Conservation (phyloP, 2,329 filamentous ascomycete genomes). For the Fusarium sororula region DNA sequence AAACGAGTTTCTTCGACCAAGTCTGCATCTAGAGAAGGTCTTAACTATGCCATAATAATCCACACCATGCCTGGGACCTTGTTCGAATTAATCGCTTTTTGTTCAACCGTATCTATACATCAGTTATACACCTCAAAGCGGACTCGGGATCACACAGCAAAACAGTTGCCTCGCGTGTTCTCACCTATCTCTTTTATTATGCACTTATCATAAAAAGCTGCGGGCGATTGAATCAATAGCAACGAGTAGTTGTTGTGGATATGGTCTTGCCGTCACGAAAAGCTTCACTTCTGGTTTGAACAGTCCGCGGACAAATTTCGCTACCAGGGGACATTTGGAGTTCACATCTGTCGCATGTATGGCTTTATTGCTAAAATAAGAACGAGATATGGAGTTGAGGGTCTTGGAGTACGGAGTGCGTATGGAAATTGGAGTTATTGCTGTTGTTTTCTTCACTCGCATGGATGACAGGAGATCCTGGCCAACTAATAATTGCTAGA, state of each 20-base stretch:
- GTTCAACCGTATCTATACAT: not conserved
- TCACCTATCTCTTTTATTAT: not conserved
- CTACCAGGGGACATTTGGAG: not conserved
- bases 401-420: slow-evolving; percentile 24
- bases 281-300: not conserved
- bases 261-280: not conserved
- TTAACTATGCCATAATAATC: slow-evolving; percentile 23
- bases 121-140: not conserved
- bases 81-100: slow-evolving; percentile 2
- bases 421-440: slow-evolving; percentile 26
- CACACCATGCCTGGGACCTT: slow-evolving; percentile 5
- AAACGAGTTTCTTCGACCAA: slow-evolving; percentile 33
- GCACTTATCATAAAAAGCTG: not conserved
- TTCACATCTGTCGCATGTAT: slow-evolving; percentile 9
- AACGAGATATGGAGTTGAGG: slow-evolving; percentile 26
- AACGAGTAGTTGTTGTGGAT: not conserved
- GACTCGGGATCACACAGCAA: not conserved
- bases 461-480: slow-evolving; percentile 1
- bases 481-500: slow-evolving; percentile 31
- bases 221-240: not conserved
- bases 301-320: not conserved
- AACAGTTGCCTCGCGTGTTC: not conserved
- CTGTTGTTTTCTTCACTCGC: slow-evolving; percentile 1
- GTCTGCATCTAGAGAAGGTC: slow-evolving; percentile 41
- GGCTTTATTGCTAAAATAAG: slow-evolving; percentile 9